These are phyloP conservation scores for Glonium stellatum DNA, from an alignment of 495 filamentous ascomycete species.

Conservation along the genomic window DNA sequence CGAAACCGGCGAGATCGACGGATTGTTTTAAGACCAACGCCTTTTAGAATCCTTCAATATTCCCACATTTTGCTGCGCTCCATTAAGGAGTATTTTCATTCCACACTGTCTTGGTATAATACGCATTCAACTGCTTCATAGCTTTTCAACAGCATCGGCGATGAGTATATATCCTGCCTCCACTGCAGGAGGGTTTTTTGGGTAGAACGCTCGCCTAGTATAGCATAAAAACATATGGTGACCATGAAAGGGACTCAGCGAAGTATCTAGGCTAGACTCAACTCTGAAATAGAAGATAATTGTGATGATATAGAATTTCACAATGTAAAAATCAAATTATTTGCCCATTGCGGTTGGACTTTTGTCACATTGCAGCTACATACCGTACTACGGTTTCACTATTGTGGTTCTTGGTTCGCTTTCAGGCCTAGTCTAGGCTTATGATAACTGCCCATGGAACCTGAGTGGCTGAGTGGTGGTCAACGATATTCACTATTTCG, in stretches of 20 bases:
- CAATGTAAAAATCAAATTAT: background rate
- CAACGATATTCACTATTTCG: too few relatives aligned
- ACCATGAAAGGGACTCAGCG: background rate
- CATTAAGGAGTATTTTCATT: too few relatives aligned
- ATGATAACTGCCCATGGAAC: too few relatives aligned
- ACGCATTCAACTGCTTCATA: conserved; percentile 10
- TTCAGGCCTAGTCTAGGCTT: too few relatives aligned
- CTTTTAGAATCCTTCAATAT: background rate
- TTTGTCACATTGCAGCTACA: too few relatives aligned
- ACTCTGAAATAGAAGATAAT: too few relatives aligned
- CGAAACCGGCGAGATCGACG: conserved; percentile 92
- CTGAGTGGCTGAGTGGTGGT: too few relatives aligned
- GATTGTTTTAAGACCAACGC: conserved; percentile 61
- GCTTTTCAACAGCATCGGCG: conserved; percentile 5
- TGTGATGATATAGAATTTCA: too few relatives aligned
- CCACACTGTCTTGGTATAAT: background rate
- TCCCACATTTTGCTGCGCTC: background rate
- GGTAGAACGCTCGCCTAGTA: background rate
- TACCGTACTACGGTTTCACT: too few relatives aligned
- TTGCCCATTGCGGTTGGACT: background rate
- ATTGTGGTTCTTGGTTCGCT: too few relatives aligned
- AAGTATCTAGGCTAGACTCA: too few relatives aligned
- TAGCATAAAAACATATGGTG: too few relatives aligned
- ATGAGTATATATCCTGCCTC: background rate
- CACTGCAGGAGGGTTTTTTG: background rate